Base-by-base conservation (phyloP, 352 stramenopile species). In the Phytophthora sojae region DNA sequence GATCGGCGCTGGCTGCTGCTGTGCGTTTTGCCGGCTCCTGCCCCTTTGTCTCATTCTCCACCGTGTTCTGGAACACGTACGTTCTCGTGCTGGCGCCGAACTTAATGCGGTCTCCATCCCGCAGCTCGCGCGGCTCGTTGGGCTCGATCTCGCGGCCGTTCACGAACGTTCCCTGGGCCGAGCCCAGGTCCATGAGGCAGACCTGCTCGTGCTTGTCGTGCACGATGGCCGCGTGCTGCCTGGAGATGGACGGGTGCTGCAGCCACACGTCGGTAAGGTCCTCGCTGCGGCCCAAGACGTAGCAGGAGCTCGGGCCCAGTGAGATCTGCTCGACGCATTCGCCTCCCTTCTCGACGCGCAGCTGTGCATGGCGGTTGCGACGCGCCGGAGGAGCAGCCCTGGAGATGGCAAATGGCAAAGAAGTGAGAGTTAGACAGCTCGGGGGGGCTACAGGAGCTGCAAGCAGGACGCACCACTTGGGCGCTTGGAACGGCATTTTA, bases 101-200 rank as follows among this genome's bases (percentile, higher is more conserved):
- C 21, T 66, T 69, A 30, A 94, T 79, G 7, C 57, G 55, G 37
- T 93, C 85, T 25, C 83, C 87, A 17, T 68, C 67, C 50, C 71
- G 70, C 15, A 96, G 74, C 30, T 50, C 47, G 15, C 56, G 59
- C 0, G 84, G 83, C 56, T 82, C 67, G 49, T 92, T 77, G 0
- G 77, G 72, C 19, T 81, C 59, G 26, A 97, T 83, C 63, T 91
- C 82, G 42, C 83, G 53, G 47, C 69, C 86, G 63, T 96, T 94
- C 42, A 97, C 62, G 32, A 93, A 95, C 42, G 90, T 94, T 47
- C 90, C 92, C 64, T 97, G 91, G n/a, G 83, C 86, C 3, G 89
- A 96, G 6, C 77, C 80, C 19, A 97, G 76, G 69, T 97, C 92
- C 64, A 95, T 69, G 12, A 96, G 64, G 21, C 71, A 81, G 0